These are phyloP conservation scores for Colletotrichum godetiae DNA, from an alignment of 2,329 filamentous ascomycete genomes.

Conservation along the genomic window DNA sequence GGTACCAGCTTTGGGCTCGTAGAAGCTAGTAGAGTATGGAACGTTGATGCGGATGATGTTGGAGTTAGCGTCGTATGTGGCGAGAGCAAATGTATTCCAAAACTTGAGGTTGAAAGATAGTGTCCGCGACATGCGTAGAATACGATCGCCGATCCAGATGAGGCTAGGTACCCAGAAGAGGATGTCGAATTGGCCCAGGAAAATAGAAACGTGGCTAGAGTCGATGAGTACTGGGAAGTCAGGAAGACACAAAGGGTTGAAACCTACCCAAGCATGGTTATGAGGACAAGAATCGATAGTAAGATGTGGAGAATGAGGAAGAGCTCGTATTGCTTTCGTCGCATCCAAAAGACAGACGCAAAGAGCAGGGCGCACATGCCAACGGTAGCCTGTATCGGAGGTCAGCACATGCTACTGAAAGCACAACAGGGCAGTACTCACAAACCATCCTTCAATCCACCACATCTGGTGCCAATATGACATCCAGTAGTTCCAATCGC, in stretches of 20 bases:
- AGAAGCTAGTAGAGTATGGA: slow-evolving; percentile 47
- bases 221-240: slow-evolving; percentile 16
- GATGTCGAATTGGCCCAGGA: slow-evolving; percentile 58
- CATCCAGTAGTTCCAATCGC: slow-evolving; percentile 48
- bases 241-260: slow-evolving; percentile 29
- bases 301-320: slow-evolving; percentile 63
- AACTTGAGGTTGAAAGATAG: slow-evolving; percentile 51
- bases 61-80: slow-evolving; percentile 48
- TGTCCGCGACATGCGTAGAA: slow-evolving; percentile 56
- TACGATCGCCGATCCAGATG: slow-evolving; percentile 63
- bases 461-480: slow-evolving; percentile 56
- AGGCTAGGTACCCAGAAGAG: slow-evolving; percentile 61
- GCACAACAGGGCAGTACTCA: slow-evolving; percentile 38
- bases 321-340: slow-evolving; percentile 63
- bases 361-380: slow-evolving; percentile 57
- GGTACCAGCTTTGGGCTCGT: slow-evolving; percentile 51
- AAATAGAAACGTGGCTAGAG: slow-evolving; percentile 62
- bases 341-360: slow-evolving; percentile 63
- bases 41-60: slow-evolving; percentile 56
- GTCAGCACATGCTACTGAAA: neutral
- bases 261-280: slow-evolving; percentile 63
- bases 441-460: slow-evolving; percentile 62
- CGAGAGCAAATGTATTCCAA: slow-evolving; percentile 49
- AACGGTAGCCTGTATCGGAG: slow-evolving; percentile 49
- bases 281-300: slow-evolving; percentile 60